Evolutionary conservation across 768 basidiomycete species (phyloP).

Genomic region (Lactifluus subvellereus): DNA sequence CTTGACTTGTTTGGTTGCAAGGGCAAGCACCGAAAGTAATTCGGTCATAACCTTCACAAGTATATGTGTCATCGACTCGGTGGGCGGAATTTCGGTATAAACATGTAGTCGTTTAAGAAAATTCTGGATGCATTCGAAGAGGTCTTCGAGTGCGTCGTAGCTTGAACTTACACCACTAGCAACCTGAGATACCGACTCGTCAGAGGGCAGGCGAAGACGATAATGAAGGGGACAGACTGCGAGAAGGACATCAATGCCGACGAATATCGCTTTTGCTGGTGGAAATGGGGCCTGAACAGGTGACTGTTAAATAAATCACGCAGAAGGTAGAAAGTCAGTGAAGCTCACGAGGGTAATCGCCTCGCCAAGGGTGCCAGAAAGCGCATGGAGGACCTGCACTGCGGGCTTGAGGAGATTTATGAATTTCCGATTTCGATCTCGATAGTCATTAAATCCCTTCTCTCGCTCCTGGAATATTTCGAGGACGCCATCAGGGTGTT

Average conservation of each 20-base stretch:
- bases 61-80: background rate
- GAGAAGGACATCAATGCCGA: constrained; percentile 8
- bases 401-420: constrained; percentile 7
- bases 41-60: background rate
- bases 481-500: background rate
- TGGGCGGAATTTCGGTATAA: background rate
- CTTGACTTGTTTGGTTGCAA: constrained; percentile 5
- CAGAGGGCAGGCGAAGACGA: background rate
- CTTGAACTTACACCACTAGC: background rate
- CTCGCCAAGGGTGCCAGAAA: constrained; percentile 4
- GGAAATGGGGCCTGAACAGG: background rate
- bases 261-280: constrained; percentile 7
- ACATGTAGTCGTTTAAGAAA: constrained; percentile 5
- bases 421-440: constrained; percentile 5
- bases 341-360: background rate
- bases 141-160: background rate
- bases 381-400: background rate
- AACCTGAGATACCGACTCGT: background rate
- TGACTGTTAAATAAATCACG: background rate
- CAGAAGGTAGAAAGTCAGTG: background rate
- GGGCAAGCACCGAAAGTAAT: constrained; percentile 7
- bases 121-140: background rate
- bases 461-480: background rate
- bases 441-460: constrained; percentile 8
- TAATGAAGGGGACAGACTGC: background rate